Percentiles rank a stretch among this genome's conserved stretches.
These are phyloP conservation scores for Tetrahymena elliotti DNA, from an alignment of 73 alveolate genomes.

Conservation along the genomic window DNA sequence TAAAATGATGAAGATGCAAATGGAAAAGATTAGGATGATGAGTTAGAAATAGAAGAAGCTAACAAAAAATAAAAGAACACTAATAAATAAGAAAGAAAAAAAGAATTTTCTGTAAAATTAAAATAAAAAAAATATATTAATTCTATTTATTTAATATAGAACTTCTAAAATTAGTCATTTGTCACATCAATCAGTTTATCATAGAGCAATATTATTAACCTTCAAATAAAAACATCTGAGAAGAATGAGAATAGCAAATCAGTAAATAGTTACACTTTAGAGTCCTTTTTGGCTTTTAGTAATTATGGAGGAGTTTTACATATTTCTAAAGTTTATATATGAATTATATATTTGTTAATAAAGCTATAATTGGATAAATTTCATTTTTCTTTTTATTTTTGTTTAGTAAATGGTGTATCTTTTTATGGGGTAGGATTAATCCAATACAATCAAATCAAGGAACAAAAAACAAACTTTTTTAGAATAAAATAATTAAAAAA, in stretches of 20 bases:
- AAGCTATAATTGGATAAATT: neutral
- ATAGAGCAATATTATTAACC: neutral
- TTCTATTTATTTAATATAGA: neutral
- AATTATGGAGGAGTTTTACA: neutral
- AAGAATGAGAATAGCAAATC: neutral
- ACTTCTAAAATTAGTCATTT: neutral
- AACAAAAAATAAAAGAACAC: neutral
- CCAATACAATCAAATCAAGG: too few species aligned
- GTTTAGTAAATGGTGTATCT: too few species aligned
- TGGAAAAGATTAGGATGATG: neutral
- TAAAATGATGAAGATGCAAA: neutral
- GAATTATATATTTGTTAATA: neutral
- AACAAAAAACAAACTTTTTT: too few species aligned
- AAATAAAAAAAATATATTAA: neutral
- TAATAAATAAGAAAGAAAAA: neutral
- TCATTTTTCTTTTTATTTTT: too few species aligned
- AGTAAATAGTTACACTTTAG: neutral
- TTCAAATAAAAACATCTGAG: neutral
- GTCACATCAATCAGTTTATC: neutral
- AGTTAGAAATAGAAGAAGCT: neutral
- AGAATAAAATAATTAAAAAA: too few species aligned
- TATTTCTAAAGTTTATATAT: neutral
- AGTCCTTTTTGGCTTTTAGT: neutral
- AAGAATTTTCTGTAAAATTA: neutral
- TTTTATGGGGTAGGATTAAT: too few species aligned